Conservation (phyloP, 1,284 basidiomycete species). For the Malassezia pachydermatis region DNA sequence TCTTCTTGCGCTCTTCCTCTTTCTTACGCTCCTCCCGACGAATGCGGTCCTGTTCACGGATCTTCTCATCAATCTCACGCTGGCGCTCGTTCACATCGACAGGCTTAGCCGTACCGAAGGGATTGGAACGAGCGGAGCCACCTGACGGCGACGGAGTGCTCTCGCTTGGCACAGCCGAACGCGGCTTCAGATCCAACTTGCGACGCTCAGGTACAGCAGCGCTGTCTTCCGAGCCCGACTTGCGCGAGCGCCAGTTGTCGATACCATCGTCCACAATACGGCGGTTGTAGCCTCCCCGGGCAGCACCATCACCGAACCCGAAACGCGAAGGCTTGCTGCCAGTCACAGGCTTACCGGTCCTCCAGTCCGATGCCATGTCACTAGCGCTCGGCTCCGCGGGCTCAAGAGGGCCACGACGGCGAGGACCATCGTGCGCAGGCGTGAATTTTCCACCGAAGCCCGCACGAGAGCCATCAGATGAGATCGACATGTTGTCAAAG, state of each 20-base stretch:
- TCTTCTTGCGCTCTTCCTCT: slow-evolving; percentile 30
- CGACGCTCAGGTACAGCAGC: slow-evolving; percentile 33
- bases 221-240: slow-evolving; percentile 20
- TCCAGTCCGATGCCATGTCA: slow-evolving; percentile 40
- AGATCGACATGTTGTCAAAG: slow-evolving; percentile 44
- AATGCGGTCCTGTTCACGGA: slow-evolving; percentile 33
- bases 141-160: slow-evolving; percentile 66
- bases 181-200: slow-evolving; percentile 45
- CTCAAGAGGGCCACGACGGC: slow-evolving; percentile 24
- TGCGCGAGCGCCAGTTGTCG: slow-evolving; percentile 28
- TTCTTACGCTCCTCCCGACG: slow-evolving; percentile 30
- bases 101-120: slow-evolving; percentile 84
- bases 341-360: slow-evolving; percentile 41
- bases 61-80: slow-evolving; percentile 57
- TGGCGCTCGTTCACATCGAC: slow-evolving; percentile 72
- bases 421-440: slow-evolving; percentile 18
- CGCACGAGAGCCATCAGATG: slow-evolving; percentile 29
- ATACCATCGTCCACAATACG: slow-evolving; percentile 16
- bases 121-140: slow-evolving; percentile 52
- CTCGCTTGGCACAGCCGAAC: slow-evolving; percentile 55
- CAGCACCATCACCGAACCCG: slow-evolving; percentile 24
- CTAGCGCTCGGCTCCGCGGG: slow-evolving; percentile 34
- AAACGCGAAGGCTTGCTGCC: slow-evolving; percentile 28
- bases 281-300: slow-evolving; percentile 11
- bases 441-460: slow-evolving; percentile 43